Evolutionary conservation across 495 filamentous ascomycete genomes (phyloP).

Genomic region (Hyaloscypha finlandica): DNA sequence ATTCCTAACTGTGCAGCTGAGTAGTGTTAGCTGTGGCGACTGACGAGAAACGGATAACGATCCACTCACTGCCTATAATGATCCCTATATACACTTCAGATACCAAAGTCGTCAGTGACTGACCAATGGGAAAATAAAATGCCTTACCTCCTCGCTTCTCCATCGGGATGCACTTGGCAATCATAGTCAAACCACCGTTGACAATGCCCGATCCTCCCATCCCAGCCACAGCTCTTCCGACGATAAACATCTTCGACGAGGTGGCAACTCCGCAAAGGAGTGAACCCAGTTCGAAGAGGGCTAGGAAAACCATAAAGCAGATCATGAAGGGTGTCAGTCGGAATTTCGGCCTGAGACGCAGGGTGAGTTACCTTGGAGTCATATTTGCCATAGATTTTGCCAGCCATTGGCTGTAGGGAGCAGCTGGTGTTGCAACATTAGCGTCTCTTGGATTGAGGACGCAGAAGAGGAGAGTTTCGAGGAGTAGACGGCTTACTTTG

Average conservation of each 20-base stretch:
- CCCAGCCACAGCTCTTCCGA: slow-evolving; percentile 57
- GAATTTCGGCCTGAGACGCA: not conserved
- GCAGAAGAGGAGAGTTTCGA: slow-evolving; percentile 32
- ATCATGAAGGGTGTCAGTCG: slow-evolving; percentile 31
- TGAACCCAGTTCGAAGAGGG: slow-evolving; percentile 55
- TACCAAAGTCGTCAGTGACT: not conserved
- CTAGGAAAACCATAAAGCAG: slow-evolving; percentile 46
- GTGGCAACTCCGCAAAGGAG: slow-evolving; percentile 54
- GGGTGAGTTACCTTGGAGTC: slow-evolving; percentile 37
- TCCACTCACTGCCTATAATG: slow-evolving; percentile 28
- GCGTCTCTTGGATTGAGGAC: not conserved
- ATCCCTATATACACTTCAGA: slow-evolving; percentile 72
- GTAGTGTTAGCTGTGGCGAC: not conserved
- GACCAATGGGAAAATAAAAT: not conserved
- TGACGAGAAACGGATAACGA: not conserved
- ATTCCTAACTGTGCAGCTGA: slow-evolving; percentile 48
- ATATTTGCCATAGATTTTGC: slow-evolving; percentile 50
- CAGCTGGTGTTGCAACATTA: slow-evolving; percentile 31
- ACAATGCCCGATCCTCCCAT: slow-evolving; percentile 49
- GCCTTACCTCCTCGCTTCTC: slow-evolving; percentile 51
- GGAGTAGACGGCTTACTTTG: slow-evolving; percentile 31
- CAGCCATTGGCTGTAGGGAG: slow-evolving; percentile 47
- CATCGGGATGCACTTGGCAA: slow-evolving; percentile 48
- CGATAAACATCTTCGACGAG: slow-evolving; percentile 55
- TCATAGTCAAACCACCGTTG: slow-evolving; percentile 56